phyloP scores from a whole-genome alignment of 805 yeast genomes.

The Spathaspora sp. region DNA sequence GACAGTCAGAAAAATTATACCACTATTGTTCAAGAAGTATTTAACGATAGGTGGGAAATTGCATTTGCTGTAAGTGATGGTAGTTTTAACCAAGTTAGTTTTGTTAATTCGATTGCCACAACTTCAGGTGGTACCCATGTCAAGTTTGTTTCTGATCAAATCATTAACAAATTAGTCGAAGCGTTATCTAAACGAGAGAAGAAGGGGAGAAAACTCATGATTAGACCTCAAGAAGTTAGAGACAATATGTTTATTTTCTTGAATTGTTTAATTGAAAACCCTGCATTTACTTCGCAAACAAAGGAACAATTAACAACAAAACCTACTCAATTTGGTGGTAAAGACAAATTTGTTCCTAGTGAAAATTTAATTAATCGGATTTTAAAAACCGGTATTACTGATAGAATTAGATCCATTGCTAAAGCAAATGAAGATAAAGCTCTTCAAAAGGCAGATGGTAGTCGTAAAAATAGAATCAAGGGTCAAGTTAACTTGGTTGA shows the following conservation, averaged over 20 bases:
- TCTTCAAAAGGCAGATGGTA: constrained; percentile 84
- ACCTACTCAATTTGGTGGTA: constrained; percentile 83
- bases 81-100: constrained; percentile 87
- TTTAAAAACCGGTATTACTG: constrained; percentile 63
- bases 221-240: constrained; percentile 84
- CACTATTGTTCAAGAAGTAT: constrained; percentile 68
- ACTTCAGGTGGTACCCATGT: constrained; percentile 97
- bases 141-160: constrained; percentile 78
- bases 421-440: constrained; percentile 85
- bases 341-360: constrained; percentile 62
- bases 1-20: constrained; percentile 34
- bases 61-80: constrained; percentile 94
- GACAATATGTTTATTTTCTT: constrained; percentile 87
- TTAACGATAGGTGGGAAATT: constrained; percentile 91
- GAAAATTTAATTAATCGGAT: constrained; percentile 73
- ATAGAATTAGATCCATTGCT: constrained; percentile 78
- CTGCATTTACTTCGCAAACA: constrained; percentile 96
- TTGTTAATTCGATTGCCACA: constrained; percentile 96
- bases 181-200: constrained; percentile 60
- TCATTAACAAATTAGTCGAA: constrained; percentile 73
- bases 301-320: constrained; percentile 93
- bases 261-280: constrained; percentile 91
- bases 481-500: constrained; percentile 88
- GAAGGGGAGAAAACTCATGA: constrained; percentile 60
- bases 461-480: constrained; percentile 77